These are phyloP conservation scores for Spiromastix sp. DNA, from an alignment of 2,329 filamentous ascomycete species.

Conservation along the genomic window DNA sequence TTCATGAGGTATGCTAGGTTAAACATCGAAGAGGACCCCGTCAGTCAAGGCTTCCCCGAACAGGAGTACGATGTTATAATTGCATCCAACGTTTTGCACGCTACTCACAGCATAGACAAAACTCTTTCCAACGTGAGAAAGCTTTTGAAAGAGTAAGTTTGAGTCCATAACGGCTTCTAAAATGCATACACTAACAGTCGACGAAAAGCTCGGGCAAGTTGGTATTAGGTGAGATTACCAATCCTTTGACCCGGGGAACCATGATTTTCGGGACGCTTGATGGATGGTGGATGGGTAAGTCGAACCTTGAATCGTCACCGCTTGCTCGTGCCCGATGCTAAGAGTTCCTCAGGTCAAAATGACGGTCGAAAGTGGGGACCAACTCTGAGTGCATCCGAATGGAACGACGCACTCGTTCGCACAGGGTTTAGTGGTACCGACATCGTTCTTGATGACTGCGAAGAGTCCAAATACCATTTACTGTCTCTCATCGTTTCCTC, in stretches of 20 bases:
- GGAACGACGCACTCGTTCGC: constrained; percentile 6
- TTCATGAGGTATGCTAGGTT: constrained; percentile 18
- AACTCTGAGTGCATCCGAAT: constrained; percentile 6
- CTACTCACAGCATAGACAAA: constrained; percentile 19
- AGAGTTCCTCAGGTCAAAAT: constrained; percentile 17
- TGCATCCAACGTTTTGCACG: constrained; percentile 30
- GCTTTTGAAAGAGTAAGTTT: constrained; percentile 33
- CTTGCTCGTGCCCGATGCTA: constrained; percentile 13
- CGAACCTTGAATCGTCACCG: constrained; percentile 8
- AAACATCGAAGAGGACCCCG: constrained; percentile 23
- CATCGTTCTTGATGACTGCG: constrained; percentile 7
- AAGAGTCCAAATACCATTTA: constrained; percentile 9
- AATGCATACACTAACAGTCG: too few species aligned
- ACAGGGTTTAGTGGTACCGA: constrained; percentile 9
- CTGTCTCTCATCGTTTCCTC: constrained; percentile 13
- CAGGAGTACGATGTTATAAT: constrained; percentile 27
- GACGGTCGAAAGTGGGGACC: constrained; percentile 8
- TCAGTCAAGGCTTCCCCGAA: constrained; percentile 25
- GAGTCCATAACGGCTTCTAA: constrained; percentile 35
- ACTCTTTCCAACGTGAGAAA: constrained; percentile 23
- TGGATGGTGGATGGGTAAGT: constrained; percentile 12
- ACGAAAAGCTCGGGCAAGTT: constrained; percentile 30
- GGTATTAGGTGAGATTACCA: constrained; percentile 28
- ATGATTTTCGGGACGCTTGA: neutral
- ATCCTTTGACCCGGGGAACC: neutral